phyloP scores from a whole-genome alignment of 129 eudicot genomes.

The Mikania micrantha region DNA sequence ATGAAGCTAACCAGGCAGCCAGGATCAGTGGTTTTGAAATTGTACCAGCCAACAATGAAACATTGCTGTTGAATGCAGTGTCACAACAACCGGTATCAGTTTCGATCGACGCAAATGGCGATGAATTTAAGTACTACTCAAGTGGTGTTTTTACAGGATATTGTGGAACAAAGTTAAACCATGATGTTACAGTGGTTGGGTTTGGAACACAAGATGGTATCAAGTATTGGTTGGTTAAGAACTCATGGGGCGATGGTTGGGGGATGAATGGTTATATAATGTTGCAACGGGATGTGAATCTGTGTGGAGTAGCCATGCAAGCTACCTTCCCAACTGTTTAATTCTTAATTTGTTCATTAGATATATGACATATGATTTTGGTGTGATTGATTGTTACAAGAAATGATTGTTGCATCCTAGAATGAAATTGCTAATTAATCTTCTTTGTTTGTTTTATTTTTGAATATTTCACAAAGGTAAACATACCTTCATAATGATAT shows the following conservation, averaged over 20 bases:
- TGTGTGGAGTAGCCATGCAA: constrained; percentile 76
- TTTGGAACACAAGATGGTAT: constrained; percentile 67
- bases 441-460: not conserved
- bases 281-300: constrained; percentile 42
- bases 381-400: too few species aligned
- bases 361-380: too few species aligned
- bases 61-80: constrained; percentile 17
- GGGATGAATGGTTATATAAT: constrained; percentile 71
- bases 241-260: constrained; percentile 78
- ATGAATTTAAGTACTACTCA: constrained; percentile 8
- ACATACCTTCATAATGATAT: too few species aligned
- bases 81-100: constrained; percentile 22
- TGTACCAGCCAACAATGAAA: constrained; percentile 30
- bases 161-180: constrained; percentile 58
- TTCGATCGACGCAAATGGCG: constrained; percentile 3
- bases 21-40: constrained; percentile 18
- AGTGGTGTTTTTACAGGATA: constrained; percentile 29
- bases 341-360: not conserved
- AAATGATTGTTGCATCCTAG: not conserved
- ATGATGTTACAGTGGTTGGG: constrained; percentile 72
- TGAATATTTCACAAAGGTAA: not conserved
- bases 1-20: constrained; percentile 6
- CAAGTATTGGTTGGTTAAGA: constrained; percentile 72
- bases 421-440: not conserved
- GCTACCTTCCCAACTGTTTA: constrained; percentile 54